phyloP scores from a whole-genome alignment of 2,329 filamentous ascomycete genomes.

The Talaromyces sp. region DNA sequence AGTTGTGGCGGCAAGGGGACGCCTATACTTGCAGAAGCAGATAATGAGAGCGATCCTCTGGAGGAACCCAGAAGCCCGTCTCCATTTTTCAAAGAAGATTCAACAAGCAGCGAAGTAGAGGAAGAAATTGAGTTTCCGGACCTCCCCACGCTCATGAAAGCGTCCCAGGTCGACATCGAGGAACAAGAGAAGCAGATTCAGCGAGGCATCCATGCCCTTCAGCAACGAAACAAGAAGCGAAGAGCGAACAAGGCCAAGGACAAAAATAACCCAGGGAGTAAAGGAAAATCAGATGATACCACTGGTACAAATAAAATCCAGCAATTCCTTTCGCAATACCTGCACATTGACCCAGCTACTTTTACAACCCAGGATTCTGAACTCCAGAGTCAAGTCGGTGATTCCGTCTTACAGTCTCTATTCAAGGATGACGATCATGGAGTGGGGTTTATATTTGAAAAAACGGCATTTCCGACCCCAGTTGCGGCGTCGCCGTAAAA shows the following conservation, averaged over 20 bases:
- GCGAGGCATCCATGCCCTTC: conserved; percentile 14
- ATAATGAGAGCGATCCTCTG: conserved; percentile 13
- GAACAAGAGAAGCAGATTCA: conserved; percentile 27
- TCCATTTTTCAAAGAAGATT: conserved; percentile 8
- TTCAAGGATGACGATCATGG: conserved; percentile 35
- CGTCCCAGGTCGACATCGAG: conserved; percentile 34
- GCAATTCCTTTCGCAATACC: conserved; percentile 38
- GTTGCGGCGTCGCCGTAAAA: neutral
- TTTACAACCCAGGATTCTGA: neutral
- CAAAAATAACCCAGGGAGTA: neutral
- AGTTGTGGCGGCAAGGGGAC: conserved; percentile 53
- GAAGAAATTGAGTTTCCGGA: conserved; percentile 22
- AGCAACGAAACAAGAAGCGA: neutral
- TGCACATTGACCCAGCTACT: conserved; percentile 35
- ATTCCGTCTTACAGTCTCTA: conserved; percentile 24
- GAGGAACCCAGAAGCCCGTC: conserved; percentile 1
- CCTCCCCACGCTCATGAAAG: conserved; percentile 31
- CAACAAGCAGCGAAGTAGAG: conserved; percentile 6
- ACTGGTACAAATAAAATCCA: conserved; percentile 28
- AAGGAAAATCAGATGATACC: conserved; percentile 1
- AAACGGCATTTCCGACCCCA: conserved; percentile 18
- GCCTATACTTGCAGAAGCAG: neutral
- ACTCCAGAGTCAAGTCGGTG: conserved; percentile 14
- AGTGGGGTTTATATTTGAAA: conserved; percentile 37
- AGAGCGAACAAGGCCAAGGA: neutral